Evolutionary conservation across 2,329 filamentous ascomycete species (phyloP), one percentile per base, ranked within the genome.

Genomic region (Cladosporium sp.): DNA sequence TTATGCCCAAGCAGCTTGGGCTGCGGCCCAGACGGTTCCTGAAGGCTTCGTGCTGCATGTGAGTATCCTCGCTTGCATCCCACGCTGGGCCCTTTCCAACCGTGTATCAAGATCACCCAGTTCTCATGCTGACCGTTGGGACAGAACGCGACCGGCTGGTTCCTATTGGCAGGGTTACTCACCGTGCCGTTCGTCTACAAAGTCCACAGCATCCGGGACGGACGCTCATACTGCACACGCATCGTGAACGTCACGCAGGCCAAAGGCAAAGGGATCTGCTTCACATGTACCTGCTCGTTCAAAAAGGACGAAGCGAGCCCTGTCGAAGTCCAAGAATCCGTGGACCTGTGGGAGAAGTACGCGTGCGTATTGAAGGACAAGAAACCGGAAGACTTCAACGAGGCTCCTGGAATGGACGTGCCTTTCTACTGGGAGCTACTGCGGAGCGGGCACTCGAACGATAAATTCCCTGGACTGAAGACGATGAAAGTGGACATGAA

Each of bases 1-100:
- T 4, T 81, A 75, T 58, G 74, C 76, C n/a, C 79, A 81, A 63
- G 74, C 78, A 32, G 77, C 75, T 13, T 81, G 76, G 69, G 78
- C 78, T 13, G 78, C 79, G 8, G 74, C 75, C 8, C 74, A 80
- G 55, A 81, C 78, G 1, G 75, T 81, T 10, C 61, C 59, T 5
- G 65, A 70, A 28, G 78, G 76, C 2, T 75, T 78, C 46, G 61
- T 79, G 28, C 67, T 81, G 18, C 77, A 80, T 66, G 77, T 79
- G 67, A 35, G 57, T 58, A 28, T 28, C 3, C n/a, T 33, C n/a
- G 31, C 22, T 33, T 35, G 41, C 31, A 10, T 28, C 22, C 22
- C 22, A 18, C 16, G 16, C 3, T 18, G 16, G 16, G 16, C 16
- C 16, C 16, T 13, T 13, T 45, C 19, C 10, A 53, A 11, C 43